Conservation (phyloP, 1,284 basidiomycete species). For the Takashimella tepidaria region DNA sequence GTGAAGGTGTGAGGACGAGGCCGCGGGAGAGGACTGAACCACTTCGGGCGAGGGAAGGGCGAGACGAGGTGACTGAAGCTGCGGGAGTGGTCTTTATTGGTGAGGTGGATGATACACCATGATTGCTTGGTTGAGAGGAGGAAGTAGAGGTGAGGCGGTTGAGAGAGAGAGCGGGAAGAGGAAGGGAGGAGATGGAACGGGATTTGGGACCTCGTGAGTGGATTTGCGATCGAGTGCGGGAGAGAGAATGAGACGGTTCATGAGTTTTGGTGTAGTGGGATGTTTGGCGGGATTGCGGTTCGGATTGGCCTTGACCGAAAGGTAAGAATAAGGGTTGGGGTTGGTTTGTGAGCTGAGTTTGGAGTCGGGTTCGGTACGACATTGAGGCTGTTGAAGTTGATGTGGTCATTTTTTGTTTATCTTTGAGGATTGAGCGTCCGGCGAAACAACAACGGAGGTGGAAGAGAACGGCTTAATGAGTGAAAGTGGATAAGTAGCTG, state of each 20-base stretch:
- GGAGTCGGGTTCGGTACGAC: neutral
- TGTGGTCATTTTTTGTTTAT: no score
- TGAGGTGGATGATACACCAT: neutral
- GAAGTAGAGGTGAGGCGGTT: neutral
- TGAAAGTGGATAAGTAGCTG: no score
- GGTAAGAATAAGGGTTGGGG: no score
- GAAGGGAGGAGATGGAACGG: slow-evolving; percentile 19
- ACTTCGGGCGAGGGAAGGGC: slow-evolving; percentile 1
- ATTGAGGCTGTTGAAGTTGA: no score
- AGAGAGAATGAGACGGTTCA: neutral
- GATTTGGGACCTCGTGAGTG: slow-evolving; percentile 13
- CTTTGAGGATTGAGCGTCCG: no score
- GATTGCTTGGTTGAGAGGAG: neutral
- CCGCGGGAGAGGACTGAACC: slow-evolving; percentile 6
- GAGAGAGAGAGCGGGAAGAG: slow-evolving; percentile 11
- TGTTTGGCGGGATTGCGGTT: neutral
- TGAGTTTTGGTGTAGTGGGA: neutral
- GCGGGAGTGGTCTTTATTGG: neutral
- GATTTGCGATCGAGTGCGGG: neutral
- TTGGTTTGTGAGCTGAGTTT: neutral
- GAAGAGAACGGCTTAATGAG: no score
- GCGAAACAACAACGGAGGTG: no score
- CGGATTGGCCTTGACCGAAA: no score
- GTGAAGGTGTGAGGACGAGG: slow-evolving; percentile 15
- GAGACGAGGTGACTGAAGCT: neutral